A percentile compares a stretch with the other conserved stretches of the same genome.
phyloP scores from a whole-genome alignment of 768 basidiomycete genomes.

The Naganishia onofrii region DNA sequence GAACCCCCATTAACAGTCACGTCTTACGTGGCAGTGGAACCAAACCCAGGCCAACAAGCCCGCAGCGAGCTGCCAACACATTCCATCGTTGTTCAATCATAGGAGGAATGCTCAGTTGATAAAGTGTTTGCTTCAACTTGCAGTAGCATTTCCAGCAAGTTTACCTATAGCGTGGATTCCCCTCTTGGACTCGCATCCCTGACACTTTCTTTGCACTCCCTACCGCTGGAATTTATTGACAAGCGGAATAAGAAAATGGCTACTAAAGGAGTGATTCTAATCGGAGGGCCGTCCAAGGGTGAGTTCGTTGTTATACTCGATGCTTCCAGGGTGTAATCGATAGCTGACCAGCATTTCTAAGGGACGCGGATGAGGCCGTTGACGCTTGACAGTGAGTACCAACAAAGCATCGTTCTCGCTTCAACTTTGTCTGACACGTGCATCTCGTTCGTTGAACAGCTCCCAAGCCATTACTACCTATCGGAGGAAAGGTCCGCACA shows the following conservation, averaged over 20 bases:
- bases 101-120: neutral
- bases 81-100: neutral
- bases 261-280: conserved; percentile 53
- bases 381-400: conserved; percentile 44
- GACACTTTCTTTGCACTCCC: neutral
- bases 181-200: neutral
- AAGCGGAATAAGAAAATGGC: conserved; percentile 34
- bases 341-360: neutral
- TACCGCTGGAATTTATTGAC: neutral
- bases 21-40: neutral
- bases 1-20: too few relatives aligned
- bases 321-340: neutral
- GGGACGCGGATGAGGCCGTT: conserved; percentile 50
- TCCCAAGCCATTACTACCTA: conserved; percentile 55
- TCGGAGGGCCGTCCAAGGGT: conserved; percentile 54
- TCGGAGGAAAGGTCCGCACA: conserved; percentile 53
- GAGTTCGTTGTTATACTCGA: neutral
- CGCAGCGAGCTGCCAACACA: neutral
- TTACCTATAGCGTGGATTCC: neutral
- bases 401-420: neutral
- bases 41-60: neutral
- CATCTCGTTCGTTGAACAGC: conserved; percentile 35
- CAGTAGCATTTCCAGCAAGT: neutral
- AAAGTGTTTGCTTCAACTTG: too few relatives aligned
- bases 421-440: neutral